Percentiles rank a stretch among this genome's conserved stretches.
phyloP scores from a whole-genome alignment of 768 basidiomycete species.

The Trametes sanguinea region DNA sequence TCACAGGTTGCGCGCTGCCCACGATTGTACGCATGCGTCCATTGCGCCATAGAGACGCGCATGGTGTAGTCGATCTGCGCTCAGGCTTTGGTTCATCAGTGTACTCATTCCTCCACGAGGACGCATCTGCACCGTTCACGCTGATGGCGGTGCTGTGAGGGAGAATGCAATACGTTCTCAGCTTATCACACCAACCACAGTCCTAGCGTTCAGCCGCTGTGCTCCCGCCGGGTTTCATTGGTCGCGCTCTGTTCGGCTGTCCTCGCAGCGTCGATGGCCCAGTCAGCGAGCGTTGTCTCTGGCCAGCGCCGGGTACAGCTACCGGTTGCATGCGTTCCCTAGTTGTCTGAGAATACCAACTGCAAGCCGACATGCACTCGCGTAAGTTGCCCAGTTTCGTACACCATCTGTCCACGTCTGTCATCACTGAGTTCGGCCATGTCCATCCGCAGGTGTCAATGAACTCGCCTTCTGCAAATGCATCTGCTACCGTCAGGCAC shows the following conservation, averaged over 20 bases:
- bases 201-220: background rate
- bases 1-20: no score
- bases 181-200: no score
- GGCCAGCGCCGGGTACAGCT: no score
- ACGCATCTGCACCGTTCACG: background rate
- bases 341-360: no score
- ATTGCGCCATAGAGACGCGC: no score
- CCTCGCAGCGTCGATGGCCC: background rate
- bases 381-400: no score
- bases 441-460: background rate
- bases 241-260: background rate
- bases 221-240: background rate
- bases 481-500: background rate
- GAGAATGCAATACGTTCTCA: background rate
- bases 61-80: background rate
- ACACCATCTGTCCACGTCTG: no score
- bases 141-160: constrained; percentile 1
- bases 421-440: background rate
- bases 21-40: no score
- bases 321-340: no score
- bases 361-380: no score
- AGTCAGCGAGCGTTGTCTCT: background rate
- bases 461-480: background rate
- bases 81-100: background rate
- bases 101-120: background rate